Evolutionary conservation across 176 grass and related monocot species (phyloP).

Genomic region (Cenchrus americanus): DNA sequence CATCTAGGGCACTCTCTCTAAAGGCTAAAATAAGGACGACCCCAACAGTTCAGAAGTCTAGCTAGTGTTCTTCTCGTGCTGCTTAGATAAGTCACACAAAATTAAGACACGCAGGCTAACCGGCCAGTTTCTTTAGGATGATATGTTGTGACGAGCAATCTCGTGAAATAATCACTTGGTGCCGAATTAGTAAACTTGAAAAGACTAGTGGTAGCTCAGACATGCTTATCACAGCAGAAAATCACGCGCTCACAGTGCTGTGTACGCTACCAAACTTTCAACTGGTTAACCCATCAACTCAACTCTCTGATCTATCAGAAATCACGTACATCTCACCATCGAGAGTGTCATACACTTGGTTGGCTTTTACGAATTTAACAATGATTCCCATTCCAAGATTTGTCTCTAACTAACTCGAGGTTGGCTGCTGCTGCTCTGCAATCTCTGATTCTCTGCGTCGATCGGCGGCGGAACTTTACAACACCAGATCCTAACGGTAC

Average conservation of each 20-base stretch:
- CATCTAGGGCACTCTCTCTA: background rate
- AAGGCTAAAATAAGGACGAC: background rate
- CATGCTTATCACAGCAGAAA: background rate
- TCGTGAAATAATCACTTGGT: background rate
- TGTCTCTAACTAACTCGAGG: constrained; percentile 38
- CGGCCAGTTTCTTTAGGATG: background rate
- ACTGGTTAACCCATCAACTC: background rate
- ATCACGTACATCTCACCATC: background rate
- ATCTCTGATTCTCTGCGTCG: constrained; percentile 20
- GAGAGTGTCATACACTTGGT: background rate
- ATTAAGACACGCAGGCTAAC: background rate
- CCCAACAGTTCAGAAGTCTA: background rate
- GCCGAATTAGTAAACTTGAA: background rate
- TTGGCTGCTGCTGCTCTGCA: constrained; percentile 24
- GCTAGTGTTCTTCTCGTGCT: background rate
- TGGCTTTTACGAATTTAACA: background rate
- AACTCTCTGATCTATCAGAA: background rate
- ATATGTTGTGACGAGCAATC: background rate
- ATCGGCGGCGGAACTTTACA: background rate
- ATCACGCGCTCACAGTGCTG: background rate
- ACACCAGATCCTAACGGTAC: constrained; percentile 78
- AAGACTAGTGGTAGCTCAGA: background rate
- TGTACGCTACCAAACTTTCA: background rate
- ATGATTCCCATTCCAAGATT: constrained; percentile 20
- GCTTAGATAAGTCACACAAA: background rate